Evolutionary conservation across 345 rosid genomes (phyloP).

Genomic region (Durio zibethinus): DNA sequence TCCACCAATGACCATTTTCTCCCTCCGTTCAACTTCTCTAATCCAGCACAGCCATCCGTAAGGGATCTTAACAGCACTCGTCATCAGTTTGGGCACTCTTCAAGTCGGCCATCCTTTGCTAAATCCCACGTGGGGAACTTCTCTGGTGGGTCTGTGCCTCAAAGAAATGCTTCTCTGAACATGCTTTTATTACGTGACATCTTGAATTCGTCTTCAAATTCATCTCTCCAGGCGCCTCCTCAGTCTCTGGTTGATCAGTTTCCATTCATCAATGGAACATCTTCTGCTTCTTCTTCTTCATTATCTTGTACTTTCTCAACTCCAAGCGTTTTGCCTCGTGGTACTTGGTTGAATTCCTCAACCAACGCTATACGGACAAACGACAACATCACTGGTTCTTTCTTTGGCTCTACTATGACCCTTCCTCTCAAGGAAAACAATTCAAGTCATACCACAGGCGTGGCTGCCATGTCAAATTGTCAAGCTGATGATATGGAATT

Average conservation of each 20-base stretch:
- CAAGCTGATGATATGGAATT: constrained; percentile 29
- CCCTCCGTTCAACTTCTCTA: constrained; percentile 32
- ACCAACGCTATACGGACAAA: background rate
- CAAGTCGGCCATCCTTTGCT: constrained; percentile 13
- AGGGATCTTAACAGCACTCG: constrained; percentile 19
- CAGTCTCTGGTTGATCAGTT: constrained; percentile 19
- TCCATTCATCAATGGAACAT: constrained; percentile 10
- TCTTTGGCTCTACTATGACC: constrained; percentile 10
- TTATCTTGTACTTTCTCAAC: background rate
- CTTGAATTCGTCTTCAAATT: constrained; percentile 25
- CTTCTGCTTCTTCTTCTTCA: constrained; percentile 10
- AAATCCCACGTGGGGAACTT: constrained; percentile 11
- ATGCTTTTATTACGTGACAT: constrained; percentile 55
- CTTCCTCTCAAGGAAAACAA: constrained; percentile 11
- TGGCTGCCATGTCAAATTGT: background rate
- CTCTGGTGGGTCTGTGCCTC: constrained; percentile 8
- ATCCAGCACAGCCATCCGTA: constrained; percentile 28
- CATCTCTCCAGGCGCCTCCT: constrained; percentile 11
- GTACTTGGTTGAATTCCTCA: constrained; percentile 8
- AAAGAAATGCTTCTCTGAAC: constrained; percentile 35
- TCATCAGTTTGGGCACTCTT: constrained; percentile 4
- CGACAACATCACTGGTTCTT: background rate
- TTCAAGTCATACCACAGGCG: background rate
- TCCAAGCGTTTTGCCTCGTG: background rate
- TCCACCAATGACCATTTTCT: constrained; percentile 15